Conservation (phyloP, 345 rosid species). For the Gossypium rotundifolium region DNA sequence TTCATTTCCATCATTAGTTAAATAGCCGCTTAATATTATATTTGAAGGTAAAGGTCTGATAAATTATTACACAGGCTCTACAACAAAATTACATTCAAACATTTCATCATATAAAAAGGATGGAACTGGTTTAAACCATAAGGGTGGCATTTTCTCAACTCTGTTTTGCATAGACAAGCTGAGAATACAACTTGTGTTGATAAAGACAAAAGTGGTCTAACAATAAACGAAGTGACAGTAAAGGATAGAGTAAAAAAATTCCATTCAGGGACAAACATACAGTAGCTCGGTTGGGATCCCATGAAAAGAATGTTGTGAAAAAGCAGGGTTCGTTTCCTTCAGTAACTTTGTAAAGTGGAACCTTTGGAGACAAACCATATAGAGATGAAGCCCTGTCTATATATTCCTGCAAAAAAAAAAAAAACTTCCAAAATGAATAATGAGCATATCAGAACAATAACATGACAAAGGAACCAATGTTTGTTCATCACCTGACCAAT, state of each 20-base stretch:
- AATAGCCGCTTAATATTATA: neutral
- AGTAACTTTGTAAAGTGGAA: constrained; percentile 81
- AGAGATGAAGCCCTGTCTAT: constrained; percentile 63
- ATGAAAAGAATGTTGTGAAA: constrained; percentile 79
- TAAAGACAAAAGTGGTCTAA: neutral
- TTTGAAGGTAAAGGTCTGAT: too few species aligned
- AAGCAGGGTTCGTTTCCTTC: constrained; percentile 97
- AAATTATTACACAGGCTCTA: neutral
- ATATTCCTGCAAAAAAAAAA: constrained; percentile 53
- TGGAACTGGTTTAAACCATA: neutral
- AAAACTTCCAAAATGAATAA: constrained; percentile 21
- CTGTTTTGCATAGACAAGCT: constrained; percentile 3
- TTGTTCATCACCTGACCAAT: constrained; percentile 68
- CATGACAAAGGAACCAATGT: neutral
- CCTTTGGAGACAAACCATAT: constrained; percentile 73
- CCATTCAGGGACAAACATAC: constrained; percentile 38
- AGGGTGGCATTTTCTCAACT: neutral
- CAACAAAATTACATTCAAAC: neutral
- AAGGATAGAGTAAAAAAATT: constrained; percentile 6
- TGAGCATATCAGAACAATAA: neutral
- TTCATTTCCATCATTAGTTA: neutral
- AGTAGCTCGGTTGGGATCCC: constrained; percentile 76
- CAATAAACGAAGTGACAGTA: neutral
- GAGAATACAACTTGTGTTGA: neutral
- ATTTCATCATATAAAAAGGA: neutral